Base-by-base conservation (phyloP, 371 early-diverging fungal genomes). In the Phascolomyces articulosus region DNA sequence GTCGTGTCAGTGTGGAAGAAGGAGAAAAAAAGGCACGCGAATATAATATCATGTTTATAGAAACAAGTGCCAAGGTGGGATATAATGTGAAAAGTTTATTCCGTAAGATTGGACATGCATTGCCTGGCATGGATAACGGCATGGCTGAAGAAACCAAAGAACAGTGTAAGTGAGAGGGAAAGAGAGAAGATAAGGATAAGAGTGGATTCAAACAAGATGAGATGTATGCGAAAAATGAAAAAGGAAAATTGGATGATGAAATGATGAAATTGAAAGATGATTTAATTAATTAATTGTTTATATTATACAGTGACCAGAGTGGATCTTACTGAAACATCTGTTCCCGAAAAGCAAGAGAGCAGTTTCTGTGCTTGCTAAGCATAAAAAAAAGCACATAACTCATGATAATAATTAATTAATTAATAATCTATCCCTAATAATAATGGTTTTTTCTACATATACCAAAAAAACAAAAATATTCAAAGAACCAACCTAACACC, bases 51-150 rank as follows among this genome's bases (percentile, higher is more conserved):
- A 89, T 97, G 90, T 97, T 93, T 71, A 93, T 96, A 69, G 97
- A 97, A 72, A 96, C 96, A 18, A 89, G 89, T 60, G 97, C 97
- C 44, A 97, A 96, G 76, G 93, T 94, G 4, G 96, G 96, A 29
- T 91, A 94, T 78, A 97, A 97, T 72, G 95, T 73, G 63, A 95
- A 96, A 85, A 86, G 91, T 1, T 85, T 96, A 38, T 97, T 97
- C 78, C 87, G 93, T 51, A 94, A 94, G 76, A 95, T 96, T 75
- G 96, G 95, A 7, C 92, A 93, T 71, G 92, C 95, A 7, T 78
- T 96, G 31, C 96, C 96, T 3, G 93, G 94, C 8, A 87, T 90
- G 84, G 95, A 95, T 20, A 80, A 80, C 64, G 77, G 75, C 7
- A 74, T 85, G 66, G 73, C 68, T 20, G 81, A 83, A 13, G 69